These are phyloP conservation scores for Cryptococcus depauperatus DNA, from an alignment of 1,284 basidiomycete species.

Conservation along the genomic window DNA sequence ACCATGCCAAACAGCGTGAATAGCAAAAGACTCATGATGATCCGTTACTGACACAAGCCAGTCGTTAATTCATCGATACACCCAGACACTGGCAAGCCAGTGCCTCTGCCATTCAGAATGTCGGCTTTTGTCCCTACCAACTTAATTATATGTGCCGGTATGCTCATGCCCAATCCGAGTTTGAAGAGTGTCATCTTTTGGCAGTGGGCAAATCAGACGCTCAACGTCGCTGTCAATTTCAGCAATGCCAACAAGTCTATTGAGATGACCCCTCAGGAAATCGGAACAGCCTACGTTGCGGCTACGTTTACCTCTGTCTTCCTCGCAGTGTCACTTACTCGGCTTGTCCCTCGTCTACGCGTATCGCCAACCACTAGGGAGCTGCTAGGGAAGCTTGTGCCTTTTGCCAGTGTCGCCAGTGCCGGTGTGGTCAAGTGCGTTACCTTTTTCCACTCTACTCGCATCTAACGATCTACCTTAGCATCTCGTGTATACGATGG, in stretches of 20 bases:
- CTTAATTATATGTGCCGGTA: conserved; percentile 46
- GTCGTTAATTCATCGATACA: conserved; percentile 48
- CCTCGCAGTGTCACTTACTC: conserved; percentile 49
- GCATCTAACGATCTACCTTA: conserved; percentile 2
- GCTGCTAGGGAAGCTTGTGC: conserved; percentile 47
- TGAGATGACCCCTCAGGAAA: conserved; percentile 46
- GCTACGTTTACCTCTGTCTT: conserved; percentile 49
- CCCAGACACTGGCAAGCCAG: conserved; percentile 48
- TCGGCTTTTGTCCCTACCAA: conserved; percentile 52
- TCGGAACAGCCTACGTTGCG: conserved; percentile 48
- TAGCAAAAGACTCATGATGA: neutral
- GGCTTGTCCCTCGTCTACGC: conserved; percentile 46
- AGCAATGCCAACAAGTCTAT: conserved; percentile 49
- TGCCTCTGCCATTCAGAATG: conserved; percentile 50
- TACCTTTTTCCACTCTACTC: neutral
- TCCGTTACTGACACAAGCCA: conserved; percentile 6
- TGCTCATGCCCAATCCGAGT: conserved; percentile 47
- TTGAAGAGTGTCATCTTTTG: conserved; percentile 47
- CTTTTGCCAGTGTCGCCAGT: conserved; percentile 50
- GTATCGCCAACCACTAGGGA: conserved; percentile 33
- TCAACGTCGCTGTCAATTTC: conserved; percentile 48
- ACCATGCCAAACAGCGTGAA: conserved; percentile 47
- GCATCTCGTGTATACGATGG: conserved; percentile 51
- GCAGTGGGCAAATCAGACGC: conserved; percentile 52
- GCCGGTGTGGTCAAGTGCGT: conserved; percentile 48